A percentile compares a stretch with the other conserved stretches of the same genome.
These are phyloP conservation scores for Ophiostoma novo-ulmi DNA, from an alignment of 2,329 filamentous ascomycete species.

Conservation along the genomic window DNA sequence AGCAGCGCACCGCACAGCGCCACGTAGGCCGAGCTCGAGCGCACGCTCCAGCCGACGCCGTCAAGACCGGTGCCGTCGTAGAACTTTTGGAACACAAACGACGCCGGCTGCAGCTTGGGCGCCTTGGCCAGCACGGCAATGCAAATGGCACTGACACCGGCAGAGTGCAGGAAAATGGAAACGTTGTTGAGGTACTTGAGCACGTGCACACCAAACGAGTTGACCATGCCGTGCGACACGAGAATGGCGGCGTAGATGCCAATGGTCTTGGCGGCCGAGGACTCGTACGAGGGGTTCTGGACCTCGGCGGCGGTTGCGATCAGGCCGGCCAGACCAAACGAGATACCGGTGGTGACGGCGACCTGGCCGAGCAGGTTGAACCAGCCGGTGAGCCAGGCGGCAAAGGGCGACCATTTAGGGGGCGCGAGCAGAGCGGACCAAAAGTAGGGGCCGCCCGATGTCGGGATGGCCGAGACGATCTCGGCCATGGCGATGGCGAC, in stretches of 20 bases:
- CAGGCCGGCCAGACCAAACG: slow-evolving; percentile 39
- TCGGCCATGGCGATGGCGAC: slow-evolving; percentile 54
- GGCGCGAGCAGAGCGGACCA: slow-evolving; percentile 56
- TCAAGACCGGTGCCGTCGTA: slow-evolving; percentile 48
- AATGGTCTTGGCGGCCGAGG: slow-evolving; percentile 46
- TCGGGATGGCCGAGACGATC: slow-evolving; percentile 55
- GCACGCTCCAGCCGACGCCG: slow-evolving; percentile 47
- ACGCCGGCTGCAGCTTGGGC: slow-evolving; percentile 50
- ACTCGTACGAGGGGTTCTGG: slow-evolving; percentile 35
- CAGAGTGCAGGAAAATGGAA: slow-evolving; percentile 51
- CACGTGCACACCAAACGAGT: slow-evolving; percentile 53
- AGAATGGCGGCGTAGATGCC: slow-evolving; percentile 57
- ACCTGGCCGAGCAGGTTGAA: slow-evolving; percentile 42
- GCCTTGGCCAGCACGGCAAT: slow-evolving; percentile 54
- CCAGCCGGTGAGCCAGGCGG: slow-evolving; percentile 41
- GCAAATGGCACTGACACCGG: slow-evolving; percentile 48
- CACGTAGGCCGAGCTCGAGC: slow-evolving; percentile 51
- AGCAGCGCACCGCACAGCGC: slow-evolving; percentile 50
- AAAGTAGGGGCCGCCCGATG: slow-evolving; percentile 55
- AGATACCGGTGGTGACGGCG: slow-evolving; percentile 41
- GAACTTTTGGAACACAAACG: slow-evolving; percentile 52
- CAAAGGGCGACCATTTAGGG: slow-evolving; percentile 37
- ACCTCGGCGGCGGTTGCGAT: slow-evolving; percentile 38
- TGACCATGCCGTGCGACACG: slow-evolving; percentile 49
- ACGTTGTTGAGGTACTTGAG: slow-evolving; percentile 53